Percentiles rank a stretch among this genome's conserved stretches.
These are phyloP conservation scores for bread wheat (Triticum aestivum) DNA, from an alignment of 176 grass and related monocot species.

Conservation along the genomic window DNA sequence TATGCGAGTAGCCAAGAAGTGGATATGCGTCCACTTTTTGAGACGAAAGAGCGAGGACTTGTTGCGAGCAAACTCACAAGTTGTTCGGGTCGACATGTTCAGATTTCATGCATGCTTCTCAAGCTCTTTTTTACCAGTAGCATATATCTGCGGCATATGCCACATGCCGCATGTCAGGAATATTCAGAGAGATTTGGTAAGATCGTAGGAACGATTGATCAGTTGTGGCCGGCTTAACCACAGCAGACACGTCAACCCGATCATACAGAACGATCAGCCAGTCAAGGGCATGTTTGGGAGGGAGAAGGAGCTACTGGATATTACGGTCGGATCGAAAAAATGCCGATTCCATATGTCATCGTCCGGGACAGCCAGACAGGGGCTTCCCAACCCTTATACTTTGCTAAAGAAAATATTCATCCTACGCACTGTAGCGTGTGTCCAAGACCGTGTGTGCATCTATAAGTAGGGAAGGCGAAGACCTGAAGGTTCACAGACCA, in stretches of 20 bases:
- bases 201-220: background rate
- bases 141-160: slow-evolving; percentile 29
- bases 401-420: no score
- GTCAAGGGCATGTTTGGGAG: background rate
- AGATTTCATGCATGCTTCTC: background rate
- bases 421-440: no score
- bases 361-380: no score
- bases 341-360: background rate
- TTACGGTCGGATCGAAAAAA: background rate
- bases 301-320: background rate
- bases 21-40: background rate
- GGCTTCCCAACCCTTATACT: no score
- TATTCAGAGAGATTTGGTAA: background rate
- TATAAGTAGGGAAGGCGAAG: slow-evolving; percentile 25
- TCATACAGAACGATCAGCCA: background rate
- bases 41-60: background rate
- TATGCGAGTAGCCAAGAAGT: background rate
- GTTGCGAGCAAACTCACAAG: background rate
- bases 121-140: background rate
- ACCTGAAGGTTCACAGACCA: background rate
- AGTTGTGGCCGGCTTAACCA: background rate
- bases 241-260: background rate
- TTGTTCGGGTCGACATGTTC: background rate
- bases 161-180: background rate
- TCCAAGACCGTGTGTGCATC: background rate